phyloP scores from a whole-genome alignment of 2,329 filamentous ascomycete species.

The Dothistroma septosporum region DNA sequence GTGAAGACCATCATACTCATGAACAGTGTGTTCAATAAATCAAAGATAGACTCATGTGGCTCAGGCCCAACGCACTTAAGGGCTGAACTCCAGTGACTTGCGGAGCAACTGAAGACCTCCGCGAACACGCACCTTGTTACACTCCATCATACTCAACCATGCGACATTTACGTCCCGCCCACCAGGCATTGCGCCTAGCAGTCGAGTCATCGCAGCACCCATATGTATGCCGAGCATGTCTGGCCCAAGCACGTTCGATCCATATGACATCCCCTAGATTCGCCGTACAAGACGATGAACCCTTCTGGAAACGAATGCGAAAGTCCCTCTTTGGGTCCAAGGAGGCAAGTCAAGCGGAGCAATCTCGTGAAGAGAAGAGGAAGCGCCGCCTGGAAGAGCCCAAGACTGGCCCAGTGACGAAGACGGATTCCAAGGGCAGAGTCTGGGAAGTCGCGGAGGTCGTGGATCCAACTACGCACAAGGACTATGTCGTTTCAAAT shows the following conservation, averaged over 20 bases:
- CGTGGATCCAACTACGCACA: conserved; percentile 23
- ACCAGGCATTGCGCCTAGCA: conserved; percentile 29
- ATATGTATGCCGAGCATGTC: conserved; percentile 31
- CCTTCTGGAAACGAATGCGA: conserved; percentile 26
- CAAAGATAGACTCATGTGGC: too few species aligned
- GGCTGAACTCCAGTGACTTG: background rate
- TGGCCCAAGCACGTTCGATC: conserved; percentile 29
- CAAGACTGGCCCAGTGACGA: conserved; percentile 8
- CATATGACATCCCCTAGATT: conserved; percentile 19
- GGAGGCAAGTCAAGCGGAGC: conserved; percentile 16
- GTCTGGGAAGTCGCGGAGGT: conserved; percentile 26
- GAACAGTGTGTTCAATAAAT: background rate
- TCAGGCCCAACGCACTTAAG: background rate
- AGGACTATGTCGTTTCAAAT: conserved; percentile 44
- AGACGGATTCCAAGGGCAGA: conserved; percentile 13
- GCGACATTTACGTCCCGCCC: conserved; percentile 21
- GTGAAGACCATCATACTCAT: background rate
- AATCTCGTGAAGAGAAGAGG: conserved; percentile 19
- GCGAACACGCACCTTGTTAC: conserved; percentile 3
- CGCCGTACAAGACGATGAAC: conserved; percentile 16
- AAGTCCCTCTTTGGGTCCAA: conserved; percentile 29
- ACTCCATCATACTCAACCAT: conserved; percentile 12
- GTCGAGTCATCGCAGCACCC: conserved; percentile 15
- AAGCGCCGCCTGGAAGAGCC: conserved; percentile 12
- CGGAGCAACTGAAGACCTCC: conserved; percentile 4